Conservation (phyloP, 495 filamentous ascomycete genomes). For the Podospora conica region DNA sequence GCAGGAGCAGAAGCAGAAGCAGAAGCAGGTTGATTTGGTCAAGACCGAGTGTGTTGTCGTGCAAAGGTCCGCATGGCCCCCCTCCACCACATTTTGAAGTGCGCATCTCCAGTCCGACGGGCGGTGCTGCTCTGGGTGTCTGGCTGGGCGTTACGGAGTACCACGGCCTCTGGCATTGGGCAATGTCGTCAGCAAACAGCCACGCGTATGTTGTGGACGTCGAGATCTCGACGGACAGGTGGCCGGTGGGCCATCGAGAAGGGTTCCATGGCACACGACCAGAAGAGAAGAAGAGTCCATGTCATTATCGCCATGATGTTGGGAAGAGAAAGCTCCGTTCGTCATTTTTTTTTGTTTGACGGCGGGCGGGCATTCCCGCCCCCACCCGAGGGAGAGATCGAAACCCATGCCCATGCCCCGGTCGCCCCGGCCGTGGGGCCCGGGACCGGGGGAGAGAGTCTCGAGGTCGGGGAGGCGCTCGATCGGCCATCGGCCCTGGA, state of each 20-base stretch:
- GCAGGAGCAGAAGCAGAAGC: conserved; percentile 1
- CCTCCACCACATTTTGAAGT: background rate
- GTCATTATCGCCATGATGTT: background rate
- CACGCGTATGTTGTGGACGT: background rate
- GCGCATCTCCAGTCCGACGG: background rate
- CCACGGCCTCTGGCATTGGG: background rate
- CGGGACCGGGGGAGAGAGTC: background rate
- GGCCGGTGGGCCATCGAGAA: background rate
- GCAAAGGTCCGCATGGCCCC: too few relatives aligned
- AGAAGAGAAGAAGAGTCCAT: background rate
- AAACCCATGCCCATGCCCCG: background rate
- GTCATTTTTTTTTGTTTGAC: background rate
- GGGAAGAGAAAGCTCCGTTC: too few relatives aligned
- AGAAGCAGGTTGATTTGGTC: conserved; percentile 22
- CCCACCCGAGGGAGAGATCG: background rate
- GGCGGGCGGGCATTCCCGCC: background rate
- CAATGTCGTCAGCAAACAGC: background rate
- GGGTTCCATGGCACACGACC: background rate
- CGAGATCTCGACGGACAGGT: background rate
- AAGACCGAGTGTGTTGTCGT: conserved; percentile 20
- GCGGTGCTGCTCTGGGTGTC: background rate
- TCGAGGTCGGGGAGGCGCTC: background rate
- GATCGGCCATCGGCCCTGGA: background rate
- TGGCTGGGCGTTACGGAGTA: background rate
- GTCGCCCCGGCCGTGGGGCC: background rate